These are phyloP conservation scores for Porcisia hertigi DNA, from an alignment of 208 protist genomes.

Conservation along the genomic window DNA sequence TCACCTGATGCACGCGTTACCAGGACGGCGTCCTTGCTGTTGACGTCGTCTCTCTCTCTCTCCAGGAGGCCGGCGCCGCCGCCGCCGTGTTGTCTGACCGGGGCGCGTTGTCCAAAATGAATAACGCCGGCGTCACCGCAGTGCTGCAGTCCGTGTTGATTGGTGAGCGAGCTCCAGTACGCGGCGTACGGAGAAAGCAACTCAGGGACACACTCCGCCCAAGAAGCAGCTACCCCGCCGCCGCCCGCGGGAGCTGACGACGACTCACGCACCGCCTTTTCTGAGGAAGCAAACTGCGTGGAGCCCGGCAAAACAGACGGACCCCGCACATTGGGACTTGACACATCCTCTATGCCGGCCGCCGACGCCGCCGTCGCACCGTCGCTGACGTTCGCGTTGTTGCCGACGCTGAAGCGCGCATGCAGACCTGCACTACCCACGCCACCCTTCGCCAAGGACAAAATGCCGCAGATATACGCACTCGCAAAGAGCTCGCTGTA, in stretches of 20 bases:
- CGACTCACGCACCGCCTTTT: not conserved
- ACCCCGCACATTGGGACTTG: slow-evolving; percentile 2
- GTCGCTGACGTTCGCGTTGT: not conserved
- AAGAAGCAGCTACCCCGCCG: not conserved
- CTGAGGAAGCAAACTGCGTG: not conserved
- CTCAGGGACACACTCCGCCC: not conserved
- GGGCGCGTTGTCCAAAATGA: slow-evolving; percentile 4
- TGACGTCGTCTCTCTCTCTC: not conserved
- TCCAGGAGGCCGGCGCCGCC: not conserved
- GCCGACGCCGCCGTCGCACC: not conserved
- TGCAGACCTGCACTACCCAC: not conserved
- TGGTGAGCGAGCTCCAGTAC: slow-evolving; percentile 12
- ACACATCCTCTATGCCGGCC: not conserved
- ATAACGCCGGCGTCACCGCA: not conserved
- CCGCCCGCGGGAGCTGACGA: not conserved
- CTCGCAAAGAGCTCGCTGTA: slow-evolving; percentile 61
- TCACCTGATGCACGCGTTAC: slow-evolving; percentile 17
- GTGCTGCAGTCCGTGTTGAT: not conserved
- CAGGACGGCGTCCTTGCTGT: slow-evolving; percentile 7
- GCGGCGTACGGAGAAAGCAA: slow-evolving; percentile 28
- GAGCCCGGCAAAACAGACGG: not conserved
- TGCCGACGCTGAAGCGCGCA: not conserved
- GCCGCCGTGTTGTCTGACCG: not conserved
- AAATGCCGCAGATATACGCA: slow-evolving; percentile 45
- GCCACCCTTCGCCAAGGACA: slow-evolving; percentile 31